phyloP scores from a whole-genome alignment of 768 basidiomycete species.

The Plicaturopsis crispa region DNA sequence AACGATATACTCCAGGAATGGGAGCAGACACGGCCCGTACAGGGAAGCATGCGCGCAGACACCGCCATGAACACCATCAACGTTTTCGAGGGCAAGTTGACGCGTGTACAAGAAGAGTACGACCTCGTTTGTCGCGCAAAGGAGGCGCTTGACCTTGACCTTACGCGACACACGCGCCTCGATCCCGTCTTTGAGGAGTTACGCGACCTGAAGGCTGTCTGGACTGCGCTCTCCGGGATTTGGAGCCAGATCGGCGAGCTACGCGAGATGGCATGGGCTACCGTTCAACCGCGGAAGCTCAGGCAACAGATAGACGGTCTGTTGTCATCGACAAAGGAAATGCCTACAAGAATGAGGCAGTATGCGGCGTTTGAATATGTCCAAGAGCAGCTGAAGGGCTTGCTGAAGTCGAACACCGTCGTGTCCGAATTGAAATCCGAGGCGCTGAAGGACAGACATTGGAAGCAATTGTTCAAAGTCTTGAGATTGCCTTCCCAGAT shows the following conservation, averaged over 20 bases:
- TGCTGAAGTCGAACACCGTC: conserved; percentile 85
- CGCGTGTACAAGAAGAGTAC: conserved; percentile 87
- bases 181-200: conserved; percentile 94
- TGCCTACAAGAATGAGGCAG: conserved; percentile 98
- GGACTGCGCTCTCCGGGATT: conserved; percentile 96
- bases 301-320: conserved; percentile 92
- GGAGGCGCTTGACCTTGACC: conserved; percentile 91
- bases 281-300: conserved; percentile 89
- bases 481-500: conserved; percentile 70
- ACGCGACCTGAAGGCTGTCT: conserved; percentile 94
- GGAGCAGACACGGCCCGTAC: conserved; percentile 94
- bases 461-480: conserved; percentile 94
- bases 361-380: conserved; percentile 99
- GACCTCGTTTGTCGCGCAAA: conserved; percentile 94
- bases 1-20: conserved; percentile 86
- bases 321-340: conserved; percentile 90
- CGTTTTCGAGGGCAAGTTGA: conserved; percentile 88
- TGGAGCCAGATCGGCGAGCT: conserved; percentile 92
- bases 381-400: conserved; percentile 78
- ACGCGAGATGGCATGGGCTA: conserved; percentile 83
- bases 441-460: conserved; percentile 94
- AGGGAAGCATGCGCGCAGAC: conserved; percentile 94
- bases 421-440: conserved; percentile 96
- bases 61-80: conserved; percentile 95
- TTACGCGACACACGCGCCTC: conserved; percentile 82